Base-by-base conservation (phyloP, 768 basidiomycete genomes). In the Boletus rex-veris region DNA sequence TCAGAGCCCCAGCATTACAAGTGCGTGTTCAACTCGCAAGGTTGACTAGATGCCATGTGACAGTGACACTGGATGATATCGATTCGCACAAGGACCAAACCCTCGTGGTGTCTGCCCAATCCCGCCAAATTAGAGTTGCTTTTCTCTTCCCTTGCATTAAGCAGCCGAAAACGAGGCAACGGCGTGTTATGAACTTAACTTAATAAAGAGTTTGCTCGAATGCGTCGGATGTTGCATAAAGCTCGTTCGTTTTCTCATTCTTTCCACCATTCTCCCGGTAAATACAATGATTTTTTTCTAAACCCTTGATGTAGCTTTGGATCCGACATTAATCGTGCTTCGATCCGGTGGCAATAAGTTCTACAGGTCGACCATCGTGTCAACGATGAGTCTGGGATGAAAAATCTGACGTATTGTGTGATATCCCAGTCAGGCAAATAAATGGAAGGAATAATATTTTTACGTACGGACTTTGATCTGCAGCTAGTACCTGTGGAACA, bases 101-200 rank as follows among this genome's bases (percentile, higher is more conserved):
- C 10, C n/a, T 26, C 21, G 26, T 37, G 37, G 30, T 40, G 21
- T 26, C 36, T 28, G 49, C 26, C 40, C 53, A 18, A 44, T 53
- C 19, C 43, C 37, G 30, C 47, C 45, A 37, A 46, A 37, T 21
- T 28, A 47, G 42, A 24, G 14, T 16, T 16, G 21, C 33, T 14
- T 10, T 6, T n/a, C 48, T 48, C 31, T 33, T 38, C 49, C 42
- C 38, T 57, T 63, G 60, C 46, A 46, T 48, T 28, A 40, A 52
- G 45, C 59, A 59, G 43, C 53, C 54, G 56, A 61, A 51, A 68
- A 68, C 58, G 65, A 56, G 64, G 66, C 49, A 43, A 45, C 49
- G 45, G 57, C 53, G 28, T 65, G 66, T 50, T 21, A 18, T 35
- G 33, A 66, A 66, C 66, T 39, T 54, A 56, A 65, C 60, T 39